Conservation (phyloP, 257 asterid species). For the Ophiorrhiza pumila region DNA sequence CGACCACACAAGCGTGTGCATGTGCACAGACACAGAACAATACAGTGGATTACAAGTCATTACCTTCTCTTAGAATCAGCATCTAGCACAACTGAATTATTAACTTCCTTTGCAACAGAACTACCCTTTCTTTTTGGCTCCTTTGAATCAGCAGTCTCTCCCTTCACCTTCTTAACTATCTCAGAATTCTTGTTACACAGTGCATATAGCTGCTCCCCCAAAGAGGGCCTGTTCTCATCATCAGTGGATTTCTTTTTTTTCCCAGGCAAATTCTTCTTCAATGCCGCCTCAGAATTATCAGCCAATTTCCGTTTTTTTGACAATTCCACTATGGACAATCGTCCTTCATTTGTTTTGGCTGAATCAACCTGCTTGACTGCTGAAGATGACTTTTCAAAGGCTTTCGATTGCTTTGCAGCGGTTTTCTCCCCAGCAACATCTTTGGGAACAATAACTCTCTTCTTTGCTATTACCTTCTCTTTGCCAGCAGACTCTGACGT, state of each 20-base stretch:
- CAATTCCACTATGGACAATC: constrained; percentile 23
- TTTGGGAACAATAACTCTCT: constrained; percentile 21
- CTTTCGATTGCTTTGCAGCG: constrained; percentile 32
- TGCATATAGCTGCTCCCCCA: constrained; percentile 41
- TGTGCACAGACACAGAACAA: neutral
- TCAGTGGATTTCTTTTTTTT: constrained; percentile 27
- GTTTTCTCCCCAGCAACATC: constrained; percentile 27
- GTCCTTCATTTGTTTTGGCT: constrained; percentile 38
- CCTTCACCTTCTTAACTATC: constrained; percentile 8
- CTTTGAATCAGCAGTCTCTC: constrained; percentile 13
- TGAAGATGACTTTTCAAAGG: constrained; percentile 33
- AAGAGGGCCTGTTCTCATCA: constrained; percentile 31
- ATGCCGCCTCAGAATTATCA: constrained; percentile 12
- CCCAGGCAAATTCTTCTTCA: constrained; percentile 28
- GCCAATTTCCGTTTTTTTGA: constrained; percentile 37
- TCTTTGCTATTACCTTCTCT: constrained; percentile 22
- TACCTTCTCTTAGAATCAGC: constrained; percentile 63
- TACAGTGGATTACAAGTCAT: neutral
- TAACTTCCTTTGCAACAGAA: constrained; percentile 30
- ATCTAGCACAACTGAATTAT: constrained; percentile 39
- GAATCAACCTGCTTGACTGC: constrained; percentile 29
- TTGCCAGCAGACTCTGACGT: constrained; percentile 21
- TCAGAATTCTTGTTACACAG: constrained; percentile 29
- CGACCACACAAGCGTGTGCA: neutral
- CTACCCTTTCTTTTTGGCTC: constrained; percentile 35